phyloP scores from a whole-genome alignment of 495 filamentous ascomycete species.

The Penicillium turbatum region DNA sequence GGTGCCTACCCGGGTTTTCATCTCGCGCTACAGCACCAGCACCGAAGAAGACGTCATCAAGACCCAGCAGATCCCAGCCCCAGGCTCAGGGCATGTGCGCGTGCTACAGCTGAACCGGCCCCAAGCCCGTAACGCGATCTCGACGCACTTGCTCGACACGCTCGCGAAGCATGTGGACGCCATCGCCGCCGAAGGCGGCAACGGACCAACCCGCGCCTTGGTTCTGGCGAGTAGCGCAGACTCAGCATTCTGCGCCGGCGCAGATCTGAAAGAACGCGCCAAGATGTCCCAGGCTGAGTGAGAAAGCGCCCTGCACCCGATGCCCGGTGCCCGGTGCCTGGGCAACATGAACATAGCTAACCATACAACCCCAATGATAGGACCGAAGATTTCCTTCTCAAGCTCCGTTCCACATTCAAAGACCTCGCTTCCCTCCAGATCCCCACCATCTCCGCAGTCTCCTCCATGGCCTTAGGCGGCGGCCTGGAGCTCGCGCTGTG shows the following conservation, averaged over 20 bases:
- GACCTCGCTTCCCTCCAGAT: slow-evolving; percentile 67
- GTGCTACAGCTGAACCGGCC: slow-evolving; percentile 85
- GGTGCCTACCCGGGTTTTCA: slow-evolving; percentile 25
- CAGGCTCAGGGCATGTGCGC: slow-evolving; percentile 77
- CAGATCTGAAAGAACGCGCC: slow-evolving; percentile 84
- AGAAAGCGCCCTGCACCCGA: slow-evolving; percentile 6
- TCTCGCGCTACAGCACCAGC: slow-evolving; percentile 37
- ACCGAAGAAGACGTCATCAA: slow-evolving; percentile 55
- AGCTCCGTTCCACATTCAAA: slow-evolving; percentile 68
- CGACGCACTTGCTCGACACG: slow-evolving; percentile 63
- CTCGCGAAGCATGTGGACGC: slow-evolving; percentile 65
- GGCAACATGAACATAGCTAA: not conserved
- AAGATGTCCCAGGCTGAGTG: slow-evolving; percentile 69
- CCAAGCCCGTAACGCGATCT: slow-evolving; percentile 83
- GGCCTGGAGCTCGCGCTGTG: slow-evolving; percentile 86
- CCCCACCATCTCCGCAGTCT: slow-evolving; percentile 83
- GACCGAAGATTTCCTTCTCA: slow-evolving; percentile 67
- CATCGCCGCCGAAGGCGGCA: slow-evolving; percentile 63
- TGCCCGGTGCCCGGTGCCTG: not conserved
- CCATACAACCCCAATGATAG: slow-evolving; percentile 35
- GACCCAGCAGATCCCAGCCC: slow-evolving; percentile 67
- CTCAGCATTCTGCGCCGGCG: slow-evolving; percentile 84
- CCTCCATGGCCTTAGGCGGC: slow-evolving; percentile 78
- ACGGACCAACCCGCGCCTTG: slow-evolving; percentile 65
- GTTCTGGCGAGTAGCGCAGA: slow-evolving; percentile 76